Percentiles rank a stretch among this genome's conserved stretches.
Conservation (phyloP, 805 yeast species). For the Teunomyces aglyptinius region DNA sequence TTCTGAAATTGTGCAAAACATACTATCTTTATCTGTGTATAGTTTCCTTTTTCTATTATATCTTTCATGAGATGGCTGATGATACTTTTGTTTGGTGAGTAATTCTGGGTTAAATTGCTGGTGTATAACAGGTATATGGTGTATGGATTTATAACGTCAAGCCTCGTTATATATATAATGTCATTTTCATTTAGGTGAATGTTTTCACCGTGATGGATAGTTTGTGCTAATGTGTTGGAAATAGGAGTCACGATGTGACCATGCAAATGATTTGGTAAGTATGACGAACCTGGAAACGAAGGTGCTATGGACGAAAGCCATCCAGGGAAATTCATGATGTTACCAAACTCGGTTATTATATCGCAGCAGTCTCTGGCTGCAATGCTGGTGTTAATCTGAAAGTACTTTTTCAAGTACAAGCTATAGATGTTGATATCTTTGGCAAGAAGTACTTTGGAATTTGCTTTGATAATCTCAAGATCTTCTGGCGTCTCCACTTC, state of each 20-base stretch:
- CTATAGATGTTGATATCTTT: slow-evolving; percentile 4
- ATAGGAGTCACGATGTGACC: not conserved
- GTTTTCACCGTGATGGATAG: not conserved
- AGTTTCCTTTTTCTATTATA: not conserved
- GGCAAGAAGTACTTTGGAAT: not conserved
- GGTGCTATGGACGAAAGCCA: slow-evolving; percentile 10
- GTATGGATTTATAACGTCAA: slow-evolving; percentile 7
- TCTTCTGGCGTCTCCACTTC: slow-evolving; percentile 5
- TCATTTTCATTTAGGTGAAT: slow-evolving; percentile 9
- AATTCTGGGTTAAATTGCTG: slow-evolving; percentile 3
- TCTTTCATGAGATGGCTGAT: slow-evolving; percentile 9
- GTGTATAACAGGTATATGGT: slow-evolving; percentile 9
- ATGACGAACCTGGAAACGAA: not conserved
- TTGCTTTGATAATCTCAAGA: not conserved
- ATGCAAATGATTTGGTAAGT: slow-evolving; percentile 2
- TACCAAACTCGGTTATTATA: not conserved
- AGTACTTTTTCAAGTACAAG: slow-evolving; percentile 7
- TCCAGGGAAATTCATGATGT: slow-evolving; percentile 9
- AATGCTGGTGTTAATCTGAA: slow-evolving; percentile 2
- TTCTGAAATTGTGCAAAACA: not conserved
- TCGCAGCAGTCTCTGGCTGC: not conserved
- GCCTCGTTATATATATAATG: slow-evolving; percentile 7
- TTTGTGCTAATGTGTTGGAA: slow-evolving; percentile 2
- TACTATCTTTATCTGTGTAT: slow-evolving; percentile 4
- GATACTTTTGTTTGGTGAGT: slow-evolving; percentile 9